Evolutionary conservation across 176 grass and related monocot species (phyloP).

Genomic region (Zizania latifolia): DNA sequence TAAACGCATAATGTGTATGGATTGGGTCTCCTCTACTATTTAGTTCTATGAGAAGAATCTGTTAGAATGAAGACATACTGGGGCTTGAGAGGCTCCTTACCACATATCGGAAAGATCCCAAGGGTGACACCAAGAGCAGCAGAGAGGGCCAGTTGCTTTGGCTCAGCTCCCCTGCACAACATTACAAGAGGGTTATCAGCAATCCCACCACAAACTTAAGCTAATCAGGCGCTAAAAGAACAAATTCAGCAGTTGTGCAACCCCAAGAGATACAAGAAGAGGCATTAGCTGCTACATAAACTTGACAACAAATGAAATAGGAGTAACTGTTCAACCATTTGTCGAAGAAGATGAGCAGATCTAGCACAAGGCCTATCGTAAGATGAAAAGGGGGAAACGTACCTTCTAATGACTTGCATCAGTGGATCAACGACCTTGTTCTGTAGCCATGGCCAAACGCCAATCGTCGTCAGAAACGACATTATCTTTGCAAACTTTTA

Average conservation of each 20-base stretch:
- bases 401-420: conserved; percentile 70
- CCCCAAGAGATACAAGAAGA: not conserved
- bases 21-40: not conserved
- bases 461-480: conserved; percentile 24
- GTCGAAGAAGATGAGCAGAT: not conserved
- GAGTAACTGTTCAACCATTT: not conserved
- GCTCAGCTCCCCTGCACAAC: conserved; percentile 72
- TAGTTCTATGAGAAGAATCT: not conserved
- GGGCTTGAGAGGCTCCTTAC: conserved; percentile 30
- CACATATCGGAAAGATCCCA: conserved; percentile 85
- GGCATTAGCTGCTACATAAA: not conserved
- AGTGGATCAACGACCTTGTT: conserved; percentile 57
- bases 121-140: conserved; percentile 78
- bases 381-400: not conserved
- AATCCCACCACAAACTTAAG: not conserved
- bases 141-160: conserved; percentile 77
- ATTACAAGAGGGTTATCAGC: conserved; percentile 6
- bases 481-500: conserved; percentile 17
- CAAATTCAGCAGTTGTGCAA: not conserved
- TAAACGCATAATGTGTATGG: not conserved
- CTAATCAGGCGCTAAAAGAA: not conserved
- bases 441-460: conserved; percentile 57
- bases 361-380: not conserved
- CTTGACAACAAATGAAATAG: not conserved
- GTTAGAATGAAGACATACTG: not conserved